phyloP scores from a whole-genome alignment of 1,139 yeast species.

The Suhomyces wounanorum region DNA sequence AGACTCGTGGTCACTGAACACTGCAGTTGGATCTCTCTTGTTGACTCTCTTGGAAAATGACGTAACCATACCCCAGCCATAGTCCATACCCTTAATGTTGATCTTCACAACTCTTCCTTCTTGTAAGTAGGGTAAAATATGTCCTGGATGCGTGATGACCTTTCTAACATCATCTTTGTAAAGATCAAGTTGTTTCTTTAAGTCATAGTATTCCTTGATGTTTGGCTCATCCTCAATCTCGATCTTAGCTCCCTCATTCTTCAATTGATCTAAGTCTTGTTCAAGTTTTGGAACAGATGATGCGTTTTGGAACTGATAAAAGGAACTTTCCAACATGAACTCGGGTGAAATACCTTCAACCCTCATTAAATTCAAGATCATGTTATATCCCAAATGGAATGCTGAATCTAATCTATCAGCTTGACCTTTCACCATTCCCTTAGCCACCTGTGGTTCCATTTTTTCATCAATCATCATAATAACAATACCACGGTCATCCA shows the following conservation, averaged over 20 bases:
- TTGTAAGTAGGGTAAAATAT: constrained; percentile 78
- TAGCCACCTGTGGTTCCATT: constrained; percentile 99
- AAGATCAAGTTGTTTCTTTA: constrained; percentile 66
- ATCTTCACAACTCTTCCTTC: constrained; percentile 84
- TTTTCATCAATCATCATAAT: constrained; percentile 99
- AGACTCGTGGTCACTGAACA: constrained; percentile 77
- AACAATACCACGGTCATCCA: constrained; percentile 98
- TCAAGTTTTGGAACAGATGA: constrained; percentile 87
- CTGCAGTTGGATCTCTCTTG: constrained; percentile 55
- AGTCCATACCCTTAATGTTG: constrained; percentile 58
- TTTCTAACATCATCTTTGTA: constrained; percentile 80
- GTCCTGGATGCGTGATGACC: constrained; percentile 91
- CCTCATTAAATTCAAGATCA: constrained; percentile 93
- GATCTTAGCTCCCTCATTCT: constrained; percentile 51
- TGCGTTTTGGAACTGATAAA: constrained; percentile 92
- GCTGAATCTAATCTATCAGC: constrained; percentile 97
- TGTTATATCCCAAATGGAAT: constrained; percentile 93
- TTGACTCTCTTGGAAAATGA: constrained; percentile 69
- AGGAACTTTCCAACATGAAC: constrained; percentile 91
- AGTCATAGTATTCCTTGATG: constrained; percentile 80
- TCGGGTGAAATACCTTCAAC: constrained; percentile 99
- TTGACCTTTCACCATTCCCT: constrained; percentile 98
- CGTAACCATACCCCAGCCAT: constrained; percentile 95
- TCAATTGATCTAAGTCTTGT: constrained; percentile 55
- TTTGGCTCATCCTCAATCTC: constrained; percentile 73